Evolutionary conservation across 1,139 yeast species (phyloP), one percentile per base, ranked within the genome.

Genomic region (Saccharomyces hybrid): DNA sequence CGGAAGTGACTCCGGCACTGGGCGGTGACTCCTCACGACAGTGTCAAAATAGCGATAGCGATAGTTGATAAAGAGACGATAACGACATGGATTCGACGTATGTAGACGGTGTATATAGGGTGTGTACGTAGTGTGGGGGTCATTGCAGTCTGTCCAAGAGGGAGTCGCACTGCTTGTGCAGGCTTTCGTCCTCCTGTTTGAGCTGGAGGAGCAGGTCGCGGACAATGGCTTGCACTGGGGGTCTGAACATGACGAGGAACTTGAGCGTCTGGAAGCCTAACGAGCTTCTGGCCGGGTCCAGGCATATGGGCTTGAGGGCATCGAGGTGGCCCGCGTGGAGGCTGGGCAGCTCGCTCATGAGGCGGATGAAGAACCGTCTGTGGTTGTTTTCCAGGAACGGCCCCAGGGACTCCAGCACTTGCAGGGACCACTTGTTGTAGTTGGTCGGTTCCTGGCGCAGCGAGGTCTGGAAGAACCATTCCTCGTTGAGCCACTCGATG

Each of bases 401-500:
- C 47, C 93, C 80, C 64, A 91, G 76, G 3, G 88, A 82, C 62
- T 91, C 97, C 50, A 95, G 72, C 0, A 89, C 80, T 58, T 80
- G 81, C 6, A 79, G 77, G 0, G 95, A 81, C 88, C 96, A 90
- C 56, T 76, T 75, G 56, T 78, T 71, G 67, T 88, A 88, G 7
- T 68, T 70, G 8, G 84, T 82, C 0, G 82, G 78, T 19, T 70
- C 67, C 11, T 38, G 44, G 6, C 24, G 44, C 24, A 16, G 44
- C 12, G 44, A 38, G 12, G 46, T 59, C 53, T 86, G 95, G 49
- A 83, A 79, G 69, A 83, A 91, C 96, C 97, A 95, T 70, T 95
- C 99, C 70, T 93, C 99, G 64, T 88, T 91, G 54, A 95, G 74
- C 99, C 99, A 95, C 58, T 87, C 90, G 42, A 91, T 82, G n/a